These are phyloP conservation scores for Ehretia macrophylla DNA, from an alignment of 257 asterid species.

Conservation along the genomic window DNA sequence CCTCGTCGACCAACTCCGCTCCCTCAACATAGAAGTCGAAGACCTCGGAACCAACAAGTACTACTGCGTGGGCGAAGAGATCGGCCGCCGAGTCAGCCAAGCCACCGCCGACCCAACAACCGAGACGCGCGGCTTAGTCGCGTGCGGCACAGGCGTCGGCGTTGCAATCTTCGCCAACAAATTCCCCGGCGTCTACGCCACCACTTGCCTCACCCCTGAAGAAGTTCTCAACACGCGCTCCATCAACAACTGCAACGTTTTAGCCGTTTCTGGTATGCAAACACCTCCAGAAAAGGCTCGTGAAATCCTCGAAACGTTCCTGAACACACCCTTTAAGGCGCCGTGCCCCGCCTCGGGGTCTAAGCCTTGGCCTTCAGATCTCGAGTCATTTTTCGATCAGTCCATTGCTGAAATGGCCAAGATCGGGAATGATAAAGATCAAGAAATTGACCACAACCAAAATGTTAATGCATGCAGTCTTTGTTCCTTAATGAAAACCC, in stretches of 20 bases:
- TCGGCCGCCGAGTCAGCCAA: constrained; percentile 75
- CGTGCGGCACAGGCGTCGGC: constrained; percentile 91
- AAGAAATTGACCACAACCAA: not conserved
- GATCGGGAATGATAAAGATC: constrained; percentile 26
- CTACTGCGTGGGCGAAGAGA: constrained; percentile 72
- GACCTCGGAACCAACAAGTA: constrained; percentile 69
- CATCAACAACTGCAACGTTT: constrained; percentile 75
- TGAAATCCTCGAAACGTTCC: constrained; percentile 53
- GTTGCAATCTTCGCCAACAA: constrained; percentile 85
- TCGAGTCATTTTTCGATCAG: constrained; percentile 49
- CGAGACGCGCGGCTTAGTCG: constrained; percentile 69
- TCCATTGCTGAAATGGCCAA: constrained; percentile 54
- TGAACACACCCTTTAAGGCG: constrained; percentile 62
- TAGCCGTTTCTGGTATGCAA: constrained; percentile 71
- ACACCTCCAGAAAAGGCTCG: constrained; percentile 49
- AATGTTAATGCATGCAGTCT: constrained; percentile 37
- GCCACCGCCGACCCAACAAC: constrained; percentile 34
- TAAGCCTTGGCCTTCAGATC: constrained; percentile 72
- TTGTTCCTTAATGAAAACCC: constrained; percentile 52
- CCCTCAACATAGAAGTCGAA: constrained; percentile 62
- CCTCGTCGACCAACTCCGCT: constrained; percentile 49
- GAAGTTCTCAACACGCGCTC: constrained; percentile 76
- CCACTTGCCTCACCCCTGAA: constrained; percentile 64
- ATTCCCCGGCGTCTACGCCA: constrained; percentile 82
- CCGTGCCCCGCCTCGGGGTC: constrained; percentile 91